Conservation (phyloP, 345 rosid species). For the Populus davidiana region DNA sequence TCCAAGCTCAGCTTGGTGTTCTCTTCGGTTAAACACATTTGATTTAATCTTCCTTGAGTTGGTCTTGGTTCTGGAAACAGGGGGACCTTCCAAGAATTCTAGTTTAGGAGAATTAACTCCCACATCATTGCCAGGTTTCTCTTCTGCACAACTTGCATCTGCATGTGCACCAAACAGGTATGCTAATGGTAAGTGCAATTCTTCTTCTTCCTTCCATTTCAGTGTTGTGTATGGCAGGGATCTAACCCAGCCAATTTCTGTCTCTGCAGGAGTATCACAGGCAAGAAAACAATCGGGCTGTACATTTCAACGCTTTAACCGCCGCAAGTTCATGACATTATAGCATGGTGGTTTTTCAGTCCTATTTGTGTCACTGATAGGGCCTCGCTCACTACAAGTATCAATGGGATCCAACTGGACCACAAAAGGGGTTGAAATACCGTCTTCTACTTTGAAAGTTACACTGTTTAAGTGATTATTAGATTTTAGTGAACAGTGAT, state of each 20-base stretch:
- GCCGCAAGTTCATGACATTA: constrained; percentile 50
- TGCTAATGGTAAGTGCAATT: constrained; percentile 55
- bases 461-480: constrained; percentile 32
- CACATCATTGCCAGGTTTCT: constrained; percentile 20
- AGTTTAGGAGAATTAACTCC: constrained; percentile 14
- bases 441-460: constrained; percentile 52
- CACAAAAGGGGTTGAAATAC: constrained; percentile 36
- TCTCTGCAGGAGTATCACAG: constrained; percentile 36
- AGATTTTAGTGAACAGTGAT: constrained; percentile 13
- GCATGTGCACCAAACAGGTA: constrained; percentile 27
- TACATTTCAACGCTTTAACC: constrained; percentile 65
- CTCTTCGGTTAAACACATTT: background rate
- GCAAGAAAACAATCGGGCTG: constrained; percentile 64
- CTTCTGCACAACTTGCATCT: constrained; percentile 15
- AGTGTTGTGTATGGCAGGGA: constrained; percentile 39
- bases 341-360: constrained; percentile 24
- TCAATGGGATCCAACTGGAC: constrained; percentile 34
- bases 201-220: constrained; percentile 43
- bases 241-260: constrained; percentile 44
- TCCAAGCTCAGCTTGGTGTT: background rate
- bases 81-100: constrained; percentile 6
- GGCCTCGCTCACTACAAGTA: constrained; percentile 20
- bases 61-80: constrained; percentile 16
- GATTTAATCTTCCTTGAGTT: constrained; percentile 19
- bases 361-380: constrained; percentile 17